These are phyloP conservation scores for Monascus purpureus DNA, from an alignment of 495 filamentous ascomycete genomes.

Conservation along the genomic window DNA sequence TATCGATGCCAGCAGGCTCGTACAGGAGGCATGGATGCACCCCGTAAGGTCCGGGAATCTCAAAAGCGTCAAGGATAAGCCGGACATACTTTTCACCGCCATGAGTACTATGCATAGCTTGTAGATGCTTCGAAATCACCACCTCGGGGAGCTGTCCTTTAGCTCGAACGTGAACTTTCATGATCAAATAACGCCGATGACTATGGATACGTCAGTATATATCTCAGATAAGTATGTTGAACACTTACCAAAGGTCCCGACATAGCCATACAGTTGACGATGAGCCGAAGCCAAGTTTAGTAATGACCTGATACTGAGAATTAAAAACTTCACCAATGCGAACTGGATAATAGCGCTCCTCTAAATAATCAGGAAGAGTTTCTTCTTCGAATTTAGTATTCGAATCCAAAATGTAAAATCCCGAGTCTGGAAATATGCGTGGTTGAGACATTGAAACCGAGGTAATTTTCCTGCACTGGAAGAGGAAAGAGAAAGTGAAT, in stretches of 20 bases:
- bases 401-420: conserved; percentile 5
- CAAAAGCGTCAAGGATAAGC: conserved; percentile 22
- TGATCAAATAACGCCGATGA: conserved; percentile 13
- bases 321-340: conserved; percentile 28
- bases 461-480: conserved; percentile 5
- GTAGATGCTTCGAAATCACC: conserved; percentile 17
- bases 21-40: conserved; percentile 28
- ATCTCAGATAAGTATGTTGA: conserved; percentile 1
- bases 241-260: conserved; percentile 26
- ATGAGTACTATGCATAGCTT: conserved; percentile 9
- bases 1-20: conserved; percentile 21
- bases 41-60: conserved; percentile 21
- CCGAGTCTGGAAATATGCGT: conserved; percentile 7
- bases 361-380: conserved; percentile 22
- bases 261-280: conserved; percentile 38
- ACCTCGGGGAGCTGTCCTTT: conserved; percentile 15
- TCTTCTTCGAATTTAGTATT: conserved; percentile 26
- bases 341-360: conserved; percentile 29
- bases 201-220: conserved; percentile 8
- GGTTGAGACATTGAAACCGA: conserved; percentile 5
- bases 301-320: conserved; percentile 24
- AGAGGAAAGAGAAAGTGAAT: conserved; percentile 1
- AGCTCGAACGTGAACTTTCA: conserved; percentile 19
- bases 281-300: conserved; percentile 33
- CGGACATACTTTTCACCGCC: conserved; percentile 19